Conservation (phyloP, 2,329 filamentous ascomycete species). For the Stemphylium vesicarium region DNA sequence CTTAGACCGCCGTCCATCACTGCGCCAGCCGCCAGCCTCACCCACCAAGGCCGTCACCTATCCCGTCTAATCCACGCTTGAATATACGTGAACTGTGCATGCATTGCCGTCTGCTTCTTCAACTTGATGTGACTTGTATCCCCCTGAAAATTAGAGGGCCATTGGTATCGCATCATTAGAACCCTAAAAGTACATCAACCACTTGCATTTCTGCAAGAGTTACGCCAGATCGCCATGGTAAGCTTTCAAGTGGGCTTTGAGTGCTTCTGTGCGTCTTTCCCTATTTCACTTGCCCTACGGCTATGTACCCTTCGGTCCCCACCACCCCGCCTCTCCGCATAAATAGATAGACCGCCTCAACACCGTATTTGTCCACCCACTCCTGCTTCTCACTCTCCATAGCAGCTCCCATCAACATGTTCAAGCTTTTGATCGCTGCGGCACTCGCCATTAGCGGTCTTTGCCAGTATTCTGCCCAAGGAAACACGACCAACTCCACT, state of each 20-base stretch:
- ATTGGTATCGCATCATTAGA: neutral
- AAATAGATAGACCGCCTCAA: conserved; percentile 3
- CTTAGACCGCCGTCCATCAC: neutral
- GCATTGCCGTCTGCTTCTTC: neutral
- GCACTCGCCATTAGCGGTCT: conserved; percentile 24
- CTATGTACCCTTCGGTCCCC: neutral
- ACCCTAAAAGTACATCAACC: neutral
- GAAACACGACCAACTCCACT: conserved; percentile 17
- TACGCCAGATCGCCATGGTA: neutral
- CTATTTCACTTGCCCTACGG: conserved; percentile 7
- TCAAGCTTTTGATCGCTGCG: conserved; percentile 24
- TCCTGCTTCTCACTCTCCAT: neutral
- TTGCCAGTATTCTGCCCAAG: conserved; percentile 25
- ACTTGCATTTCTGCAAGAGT: neutral
- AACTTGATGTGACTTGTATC: too few relatives aligned
- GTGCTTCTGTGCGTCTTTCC: neutral
- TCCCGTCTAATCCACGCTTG: neutral
- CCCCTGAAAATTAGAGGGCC: too few relatives aligned
- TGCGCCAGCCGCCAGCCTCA: conserved; percentile 10
- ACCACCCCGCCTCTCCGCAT: conserved; percentile 13
- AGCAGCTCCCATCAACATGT: conserved; percentile 18
- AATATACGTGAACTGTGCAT: too few relatives aligned
- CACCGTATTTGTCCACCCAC: neutral
- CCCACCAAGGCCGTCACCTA: neutral
- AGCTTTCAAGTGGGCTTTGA: neutral